Evolutionary conservation across 257 asterid species (phyloP).

Genomic region (Craterostigma plantagineum): DNA sequence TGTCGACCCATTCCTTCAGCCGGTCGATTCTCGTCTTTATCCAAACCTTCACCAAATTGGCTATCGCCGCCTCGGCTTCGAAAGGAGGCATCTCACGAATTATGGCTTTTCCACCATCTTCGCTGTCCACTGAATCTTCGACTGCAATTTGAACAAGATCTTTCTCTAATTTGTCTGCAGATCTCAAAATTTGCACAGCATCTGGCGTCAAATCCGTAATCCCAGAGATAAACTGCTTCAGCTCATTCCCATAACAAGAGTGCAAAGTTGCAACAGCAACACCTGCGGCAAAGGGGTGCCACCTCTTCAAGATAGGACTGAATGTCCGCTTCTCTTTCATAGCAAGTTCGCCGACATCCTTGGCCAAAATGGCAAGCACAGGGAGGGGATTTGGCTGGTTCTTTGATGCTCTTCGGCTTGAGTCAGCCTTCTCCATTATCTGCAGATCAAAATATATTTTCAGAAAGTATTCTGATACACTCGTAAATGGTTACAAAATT

Average conservation of each 20-base stretch:
- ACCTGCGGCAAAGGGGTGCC: slow-evolving; percentile 99
- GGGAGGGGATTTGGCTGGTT: slow-evolving; percentile 83
- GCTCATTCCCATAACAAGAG: slow-evolving; percentile 81
- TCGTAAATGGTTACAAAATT: too few species aligned
- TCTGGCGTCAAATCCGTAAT: slow-evolving; percentile 89
- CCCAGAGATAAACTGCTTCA: slow-evolving; percentile 76
- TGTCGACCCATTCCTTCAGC: slow-evolving; percentile 80
- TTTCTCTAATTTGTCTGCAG: slow-evolving; percentile 89
- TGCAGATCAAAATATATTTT: slow-evolving; percentile 16
- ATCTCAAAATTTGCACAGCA: slow-evolving; percentile 84
- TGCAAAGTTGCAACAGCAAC: slow-evolving; percentile 96
- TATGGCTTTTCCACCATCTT: slow-evolving; percentile 98
- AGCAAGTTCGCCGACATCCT: slow-evolving; percentile 87
- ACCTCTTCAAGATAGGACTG: slow-evolving; percentile 76
- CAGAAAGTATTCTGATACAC: slow-evolving; percentile 1
- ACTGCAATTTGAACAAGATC: slow-evolving; percentile 94
- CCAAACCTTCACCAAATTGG: slow-evolving; percentile 79
- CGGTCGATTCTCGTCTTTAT: slow-evolving; percentile 75
- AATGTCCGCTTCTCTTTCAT: slow-evolving; percentile 53
- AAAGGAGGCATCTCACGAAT: slow-evolving; percentile 99
- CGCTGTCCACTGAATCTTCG: slow-evolving; percentile 95
- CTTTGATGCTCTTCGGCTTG: slow-evolving; percentile 84
- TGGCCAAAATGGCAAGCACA: slow-evolving; percentile 84
- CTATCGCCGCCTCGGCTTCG: slow-evolving; percentile 89
- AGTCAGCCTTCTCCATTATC: slow-evolving; percentile 96